These are phyloP conservation scores for Geotrichum europaeum DNA, from an alignment of 1,139 yeast species.

Conservation along the genomic window DNA sequence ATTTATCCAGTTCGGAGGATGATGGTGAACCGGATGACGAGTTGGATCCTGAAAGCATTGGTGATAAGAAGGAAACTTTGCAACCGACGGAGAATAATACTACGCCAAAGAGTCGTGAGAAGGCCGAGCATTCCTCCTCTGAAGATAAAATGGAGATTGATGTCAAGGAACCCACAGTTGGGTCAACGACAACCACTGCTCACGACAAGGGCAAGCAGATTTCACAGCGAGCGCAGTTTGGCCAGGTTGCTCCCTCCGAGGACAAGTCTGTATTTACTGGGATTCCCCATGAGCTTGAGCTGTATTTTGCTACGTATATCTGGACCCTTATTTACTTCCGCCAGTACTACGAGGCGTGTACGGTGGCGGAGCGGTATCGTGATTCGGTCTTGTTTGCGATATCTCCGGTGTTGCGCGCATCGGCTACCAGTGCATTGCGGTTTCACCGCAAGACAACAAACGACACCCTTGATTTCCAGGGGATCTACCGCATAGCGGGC, in stretches of 20 bases:
- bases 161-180: neutral
- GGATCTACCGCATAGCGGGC: constrained; percentile 1
- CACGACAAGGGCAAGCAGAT: neutral
- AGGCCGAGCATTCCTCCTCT: neutral
- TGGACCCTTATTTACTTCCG: constrained; percentile 13
- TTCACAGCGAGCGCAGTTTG: neutral
- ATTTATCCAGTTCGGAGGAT: neutral
- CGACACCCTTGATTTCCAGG: constrained; percentile 8
- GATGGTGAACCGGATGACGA: neutral
- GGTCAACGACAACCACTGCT: neutral
- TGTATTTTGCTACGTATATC: constrained; percentile 13
- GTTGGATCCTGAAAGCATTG: neutral
- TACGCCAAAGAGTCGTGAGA: neutral
- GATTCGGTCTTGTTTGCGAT: constrained; percentile 4
- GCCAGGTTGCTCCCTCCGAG: neutral
- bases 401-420: constrained; percentile 10
- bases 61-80: neutral
- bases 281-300: constrained; percentile 12
- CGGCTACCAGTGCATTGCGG: neutral
- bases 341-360: constrained; percentile 7
- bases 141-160: constrained; percentile 5
- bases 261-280: neutral
- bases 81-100: neutral
- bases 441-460: neutral
- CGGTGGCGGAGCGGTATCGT: constrained; percentile 4